Evolutionary conservation across 768 basidiomycete species (phyloP), one percentile per base, ranked within the genome.

Genomic region (Mycena maculata): DNA sequence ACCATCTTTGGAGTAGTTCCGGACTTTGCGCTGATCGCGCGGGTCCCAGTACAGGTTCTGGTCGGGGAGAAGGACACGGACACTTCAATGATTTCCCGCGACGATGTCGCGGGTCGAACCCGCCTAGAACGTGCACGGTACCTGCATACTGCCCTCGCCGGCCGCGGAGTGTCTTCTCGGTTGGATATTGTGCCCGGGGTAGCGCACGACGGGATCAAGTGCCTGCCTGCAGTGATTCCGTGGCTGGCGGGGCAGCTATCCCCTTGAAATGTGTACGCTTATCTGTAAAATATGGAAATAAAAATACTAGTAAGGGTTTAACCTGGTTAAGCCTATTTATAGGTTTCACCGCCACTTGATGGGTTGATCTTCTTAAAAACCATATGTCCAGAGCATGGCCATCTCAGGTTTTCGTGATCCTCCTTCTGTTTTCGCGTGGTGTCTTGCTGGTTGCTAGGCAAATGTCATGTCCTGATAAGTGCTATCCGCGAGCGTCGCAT

Each of bases 21-120:
- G n/a, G 65, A 74, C 36, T 74, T 55, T 30, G 67, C 28, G 22
- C 41, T n/a, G 39, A 52, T 74, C 15, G 27, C 28, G 25, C 10
- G 50, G 13, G 36, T 74, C 12, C 59, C 58, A 6, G 52, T 74
- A 27, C 71, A 69, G 56, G 28, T 72, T 39, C n/a, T 72, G 15
- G 69, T 74, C n/a, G 73, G 73, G 1, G 69, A 69, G 60, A 33
- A 54, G 44, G 73, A 74, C 36, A 69, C 67, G 42, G 69, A 64
- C 9, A 64, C 54, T 6, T 20, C 18, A 11, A 59, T 61, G 67
- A 36, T 72, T 12, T 16, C 36, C 8, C 57, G 60, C 18, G 71
- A 66, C 53, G 59, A 55, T 8, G 8, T 22, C 2, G 54, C 65
- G 23, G 73, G 71, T 9, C n/a, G 47, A 30, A 68, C 59, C 13